Percentiles rank a stretch among this genome's conserved stretches.
These are phyloP conservation scores for Tetrapisispora iriomotensis DNA, from an alignment of 805 yeast species.

Conservation along the genomic window DNA sequence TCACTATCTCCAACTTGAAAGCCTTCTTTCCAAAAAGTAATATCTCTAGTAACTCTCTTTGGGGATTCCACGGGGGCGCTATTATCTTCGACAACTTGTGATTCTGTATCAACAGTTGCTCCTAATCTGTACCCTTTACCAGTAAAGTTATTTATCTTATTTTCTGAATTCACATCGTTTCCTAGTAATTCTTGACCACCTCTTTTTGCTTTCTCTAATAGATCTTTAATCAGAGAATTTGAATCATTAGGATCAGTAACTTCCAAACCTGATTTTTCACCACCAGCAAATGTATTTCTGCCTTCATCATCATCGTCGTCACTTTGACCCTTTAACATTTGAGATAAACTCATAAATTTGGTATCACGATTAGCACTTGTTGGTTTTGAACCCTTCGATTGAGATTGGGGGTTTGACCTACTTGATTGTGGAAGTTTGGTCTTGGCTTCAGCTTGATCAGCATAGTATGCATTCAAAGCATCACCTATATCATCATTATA, in stretches of 20 bases:
- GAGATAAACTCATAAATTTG: constrained; percentile 34
- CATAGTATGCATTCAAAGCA: constrained; percentile 24
- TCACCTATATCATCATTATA: constrained; percentile 18
- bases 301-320: constrained; percentile 46
- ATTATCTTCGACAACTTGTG: constrained; percentile 31
- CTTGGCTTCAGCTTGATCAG: constrained; percentile 6
- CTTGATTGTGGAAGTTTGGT: neutral
- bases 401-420: neutral
- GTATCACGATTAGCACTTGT: constrained; percentile 5
- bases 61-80: constrained; percentile 19
- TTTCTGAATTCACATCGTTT: constrained; percentile 21
- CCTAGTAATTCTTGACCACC: constrained; percentile 41
- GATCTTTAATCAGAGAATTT: constrained; percentile 40
- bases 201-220: constrained; percentile 59
- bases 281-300: constrained; percentile 56
- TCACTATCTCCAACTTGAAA: constrained; percentile 91
- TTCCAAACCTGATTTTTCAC: constrained; percentile 65
- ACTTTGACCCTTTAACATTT: constrained; percentile 31
- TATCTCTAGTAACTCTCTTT: constrained; percentile 60
- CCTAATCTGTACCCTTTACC: constrained; percentile 38
- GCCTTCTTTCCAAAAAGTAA: constrained; percentile 95
- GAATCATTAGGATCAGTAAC: constrained; percentile 62
- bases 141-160: constrained; percentile 28
- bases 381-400: neutral
- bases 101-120: constrained; percentile 25